Conservation (phyloP, 2,329 filamentous ascomycete species). For the Cladosporium austrohemisphaericum region DNA sequence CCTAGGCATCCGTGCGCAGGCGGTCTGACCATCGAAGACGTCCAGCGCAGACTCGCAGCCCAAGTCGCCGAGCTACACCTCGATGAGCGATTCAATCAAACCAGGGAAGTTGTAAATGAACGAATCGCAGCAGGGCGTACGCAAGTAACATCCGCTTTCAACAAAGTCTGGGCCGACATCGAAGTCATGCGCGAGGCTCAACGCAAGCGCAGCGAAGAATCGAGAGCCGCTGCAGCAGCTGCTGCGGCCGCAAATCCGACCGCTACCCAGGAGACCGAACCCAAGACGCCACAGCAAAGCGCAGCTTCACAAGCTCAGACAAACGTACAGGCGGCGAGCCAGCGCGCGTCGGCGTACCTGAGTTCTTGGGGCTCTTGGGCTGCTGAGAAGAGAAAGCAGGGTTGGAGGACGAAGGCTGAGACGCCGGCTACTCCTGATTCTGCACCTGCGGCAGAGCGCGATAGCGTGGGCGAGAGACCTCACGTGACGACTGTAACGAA, state of each 20-base stretch:
- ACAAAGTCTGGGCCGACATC: constrained; percentile 85
- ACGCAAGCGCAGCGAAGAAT: constrained; percentile 58
- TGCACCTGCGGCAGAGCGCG: neutral
- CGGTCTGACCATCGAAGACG: constrained; percentile 87
- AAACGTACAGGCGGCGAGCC: constrained; percentile 51
- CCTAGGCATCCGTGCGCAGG: constrained; percentile 91
- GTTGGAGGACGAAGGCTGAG: constrained; percentile 23
- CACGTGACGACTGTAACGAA: constrained; percentile 1
- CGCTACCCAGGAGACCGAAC: constrained; percentile 18
- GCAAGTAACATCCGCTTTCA: constrained; percentile 82
- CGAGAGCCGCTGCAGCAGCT: constrained; percentile 38
- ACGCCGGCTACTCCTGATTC: constrained; percentile 1
- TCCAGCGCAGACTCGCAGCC: constrained; percentile 82
- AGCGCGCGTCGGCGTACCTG: constrained; percentile 58
- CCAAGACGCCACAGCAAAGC: constrained; percentile 13
- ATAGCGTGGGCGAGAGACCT: constrained; percentile 1
- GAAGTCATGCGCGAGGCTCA: constrained; percentile 75
- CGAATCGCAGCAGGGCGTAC: constrained; percentile 84
- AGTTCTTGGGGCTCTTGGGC: constrained; percentile 63
- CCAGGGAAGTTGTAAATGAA: constrained; percentile 79
- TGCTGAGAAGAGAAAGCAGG: constrained; percentile 69
- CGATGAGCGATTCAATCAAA: constrained; percentile 81
- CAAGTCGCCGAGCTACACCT: constrained; percentile 92
- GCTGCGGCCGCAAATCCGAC: constrained; percentile 16
- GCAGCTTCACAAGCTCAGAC: constrained; percentile 48